Base-by-base conservation (phyloP, 371 early-diverging fungal species). In the Coemansia sp. region DNA sequence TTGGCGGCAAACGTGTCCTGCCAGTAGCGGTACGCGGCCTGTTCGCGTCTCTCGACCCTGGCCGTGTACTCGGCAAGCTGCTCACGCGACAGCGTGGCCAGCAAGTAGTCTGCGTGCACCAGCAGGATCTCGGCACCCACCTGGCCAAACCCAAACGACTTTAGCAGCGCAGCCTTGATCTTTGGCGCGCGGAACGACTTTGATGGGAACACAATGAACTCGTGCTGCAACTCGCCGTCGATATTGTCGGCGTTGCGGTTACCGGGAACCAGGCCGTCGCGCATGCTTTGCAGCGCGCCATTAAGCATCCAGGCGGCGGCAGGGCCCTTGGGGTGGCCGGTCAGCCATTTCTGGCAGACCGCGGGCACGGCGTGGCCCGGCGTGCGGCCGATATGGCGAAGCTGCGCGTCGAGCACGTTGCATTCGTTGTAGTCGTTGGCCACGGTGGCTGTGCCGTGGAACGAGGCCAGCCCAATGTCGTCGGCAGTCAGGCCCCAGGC, bases 401-500 rank as follows among this genome's bases (percentile, higher is more conserved):
- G 75, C 81, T 96, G 97, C 66, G 84, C 81, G 85, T 95, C 90
- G 52, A 95, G 64, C 4, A 94, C 95, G 48, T 87, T 84, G 10
- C 94, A 91, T 79, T 97, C 97, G 83, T 96, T 97, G 86, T 89
- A 89, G 82, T 97, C 97, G 81, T 97, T 97, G 58, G 97, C 95
- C 80, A 90, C 88, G 69, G 97, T 97, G 38, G 90, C 89, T 8
- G 97, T 97, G 60, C 95, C 97, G 80, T 96, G 97, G 94, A 97
- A 94, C 12, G 95, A 95, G 14, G 94, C 94, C 40, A 94, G 88
- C 49, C 91, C 91, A 67, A 97, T 92, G 75, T 97, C 97, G 75
- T 97, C 94, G 56, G 94, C 83, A 33, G 88, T 90, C 62, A 97
- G 80, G 46, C 95, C 94, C 76, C 86, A 97, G 11, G 86, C 86